Evolutionary conservation across 1,139 yeast species (phyloP).

Genomic region (Debaryomycetaceae sp.): DNA sequence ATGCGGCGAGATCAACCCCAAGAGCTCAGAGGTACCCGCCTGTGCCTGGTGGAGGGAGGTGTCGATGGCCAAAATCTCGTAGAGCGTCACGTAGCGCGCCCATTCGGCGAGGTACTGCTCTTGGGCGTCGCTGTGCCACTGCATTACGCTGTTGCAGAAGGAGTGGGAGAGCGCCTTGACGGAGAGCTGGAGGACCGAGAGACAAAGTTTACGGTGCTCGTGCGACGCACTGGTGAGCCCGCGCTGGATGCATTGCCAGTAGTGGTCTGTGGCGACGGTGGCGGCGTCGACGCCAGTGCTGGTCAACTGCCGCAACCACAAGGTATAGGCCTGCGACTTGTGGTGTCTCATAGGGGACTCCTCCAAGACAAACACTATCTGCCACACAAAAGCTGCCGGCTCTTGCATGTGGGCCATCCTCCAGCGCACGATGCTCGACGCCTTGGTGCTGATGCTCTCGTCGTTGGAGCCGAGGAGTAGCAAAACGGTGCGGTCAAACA

Average conservation of each 20-base stretch:
- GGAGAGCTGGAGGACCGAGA: slow-evolving; percentile 63
- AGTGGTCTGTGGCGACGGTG: slow-evolving; percentile 24
- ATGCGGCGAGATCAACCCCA: slow-evolving; percentile 47
- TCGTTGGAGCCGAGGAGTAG: slow-evolving; percentile 29
- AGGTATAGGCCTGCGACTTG: slow-evolving; percentile 41
- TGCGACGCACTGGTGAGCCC: slow-evolving; percentile 58
- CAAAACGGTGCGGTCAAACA: slow-evolving; percentile 25
- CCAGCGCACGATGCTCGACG: slow-evolving; percentile 46
- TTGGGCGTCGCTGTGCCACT: slow-evolving; percentile 38
- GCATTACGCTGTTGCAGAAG: slow-evolving; percentile 39
- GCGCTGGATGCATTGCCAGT: slow-evolving; percentile 58
- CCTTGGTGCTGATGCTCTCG: slow-evolving; percentile 25
- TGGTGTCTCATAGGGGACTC: slow-evolving; percentile 25
- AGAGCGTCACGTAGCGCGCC: slow-evolving; percentile 69
- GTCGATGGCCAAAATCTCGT: slow-evolving; percentile 79
- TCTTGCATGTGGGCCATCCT: slow-evolving; percentile 30
- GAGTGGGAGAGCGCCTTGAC: slow-evolving; percentile 41
- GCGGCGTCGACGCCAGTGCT: slow-evolving; percentile 10
- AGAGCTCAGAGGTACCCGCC: slow-evolving; percentile 68
- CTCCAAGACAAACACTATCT: slow-evolving; percentile 34
- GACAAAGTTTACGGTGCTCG: slow-evolving; percentile 68
- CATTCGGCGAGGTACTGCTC: slow-evolving; percentile 48
- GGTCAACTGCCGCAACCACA: slow-evolving; percentile 54
- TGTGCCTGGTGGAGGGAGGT: slow-evolving; percentile 83
- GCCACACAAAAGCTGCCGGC: slow-evolving; percentile 37